A percentile compares a stretch with the other conserved stretches of the same genome.
Evolutionary conservation across 768 basidiomycete genomes (phyloP).

Genomic region (Rhodotorula toruloides): DNA sequence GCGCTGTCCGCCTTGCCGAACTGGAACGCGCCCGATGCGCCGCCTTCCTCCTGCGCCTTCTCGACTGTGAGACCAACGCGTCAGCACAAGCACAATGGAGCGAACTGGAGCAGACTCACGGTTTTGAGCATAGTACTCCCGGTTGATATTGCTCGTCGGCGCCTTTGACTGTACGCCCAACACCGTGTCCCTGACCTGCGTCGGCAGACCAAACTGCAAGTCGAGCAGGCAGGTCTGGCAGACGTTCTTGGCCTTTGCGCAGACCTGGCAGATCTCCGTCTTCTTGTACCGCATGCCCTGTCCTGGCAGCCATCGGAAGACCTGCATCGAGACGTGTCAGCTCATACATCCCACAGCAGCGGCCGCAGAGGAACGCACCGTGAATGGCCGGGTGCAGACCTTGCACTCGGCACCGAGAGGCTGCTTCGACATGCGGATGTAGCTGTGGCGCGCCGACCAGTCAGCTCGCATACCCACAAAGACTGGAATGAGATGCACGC

Average conservation of each 20-base stretch:
- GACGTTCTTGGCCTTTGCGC: constrained; percentile 67
- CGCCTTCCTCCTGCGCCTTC: constrained; percentile 32
- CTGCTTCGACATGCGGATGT: constrained; percentile 97
- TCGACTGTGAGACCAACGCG: constrained; percentile 6
- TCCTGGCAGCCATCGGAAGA: constrained; percentile 98
- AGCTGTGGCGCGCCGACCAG: constrained; percentile 82
- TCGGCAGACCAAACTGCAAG: constrained; percentile 90
- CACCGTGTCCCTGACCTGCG: constrained; percentile 95
- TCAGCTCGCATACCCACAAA: constrained; percentile 6
- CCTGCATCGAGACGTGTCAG: constrained; percentile 54
- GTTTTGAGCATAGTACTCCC: constrained; percentile 90
- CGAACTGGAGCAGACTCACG: constrained; percentile 58
- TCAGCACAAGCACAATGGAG: constrained; percentile 9
- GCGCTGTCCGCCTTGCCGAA: constrained; percentile 47
- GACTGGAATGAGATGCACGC: not conserved
- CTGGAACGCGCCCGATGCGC: constrained; percentile 38
- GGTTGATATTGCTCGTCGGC: constrained; percentile 93
- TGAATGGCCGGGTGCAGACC: constrained; percentile 74
- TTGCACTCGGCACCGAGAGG: constrained; percentile 93
- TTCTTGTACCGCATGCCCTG: constrained; percentile 88
- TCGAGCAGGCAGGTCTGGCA: constrained; percentile 98
- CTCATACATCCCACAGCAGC: not conserved
- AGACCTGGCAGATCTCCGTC: constrained; percentile 94
- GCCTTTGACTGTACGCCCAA: constrained; percentile 69
- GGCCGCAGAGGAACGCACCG: constrained; percentile 2